Evolutionary conservation across 306 rosid genomes (phyloP).

Genomic region (Cucurbita moschata): DNA sequence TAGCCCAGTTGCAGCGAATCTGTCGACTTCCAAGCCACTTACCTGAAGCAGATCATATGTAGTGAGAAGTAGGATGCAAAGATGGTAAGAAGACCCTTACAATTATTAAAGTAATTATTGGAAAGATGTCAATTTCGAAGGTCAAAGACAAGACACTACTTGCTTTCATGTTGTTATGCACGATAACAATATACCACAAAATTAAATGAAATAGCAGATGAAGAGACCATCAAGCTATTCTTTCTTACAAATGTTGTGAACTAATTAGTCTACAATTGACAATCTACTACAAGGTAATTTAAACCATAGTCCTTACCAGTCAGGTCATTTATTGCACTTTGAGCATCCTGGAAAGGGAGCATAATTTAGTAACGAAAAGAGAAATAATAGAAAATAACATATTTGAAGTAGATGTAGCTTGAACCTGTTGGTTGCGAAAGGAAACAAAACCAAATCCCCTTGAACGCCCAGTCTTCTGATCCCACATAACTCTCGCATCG

Average conservation of each 20-base stretch:
- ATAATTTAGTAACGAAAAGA: background rate
- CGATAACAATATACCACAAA: background rate
- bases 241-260: background rate
- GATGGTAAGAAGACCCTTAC: background rate
- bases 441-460: conserved; percentile 99
- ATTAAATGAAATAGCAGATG: background rate
- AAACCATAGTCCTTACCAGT: conserved; percentile 50
- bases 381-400: background rate
- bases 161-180: background rate
- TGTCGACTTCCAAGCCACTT: conserved; percentile 99
- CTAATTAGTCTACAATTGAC: background rate
- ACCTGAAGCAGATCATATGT: conserved; percentile 25
- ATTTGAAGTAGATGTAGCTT: background rate
- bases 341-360: conserved; percentile 66
- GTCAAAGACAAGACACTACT: background rate
- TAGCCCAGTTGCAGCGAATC: conserved; percentile 97
- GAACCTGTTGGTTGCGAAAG: conserved; percentile 81
- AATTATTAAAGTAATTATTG: background rate
- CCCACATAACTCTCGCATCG: conserved; percentile 99
- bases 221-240: background rate
- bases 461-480: conserved; percentile 94
- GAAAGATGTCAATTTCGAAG: background rate
- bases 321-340: conserved; percentile 86
- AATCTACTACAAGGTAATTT: too few species aligned
- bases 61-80: background rate